Base-by-base conservation (phyloP, 805 yeast genomes). In the Ogataea glucozyma region DNA sequence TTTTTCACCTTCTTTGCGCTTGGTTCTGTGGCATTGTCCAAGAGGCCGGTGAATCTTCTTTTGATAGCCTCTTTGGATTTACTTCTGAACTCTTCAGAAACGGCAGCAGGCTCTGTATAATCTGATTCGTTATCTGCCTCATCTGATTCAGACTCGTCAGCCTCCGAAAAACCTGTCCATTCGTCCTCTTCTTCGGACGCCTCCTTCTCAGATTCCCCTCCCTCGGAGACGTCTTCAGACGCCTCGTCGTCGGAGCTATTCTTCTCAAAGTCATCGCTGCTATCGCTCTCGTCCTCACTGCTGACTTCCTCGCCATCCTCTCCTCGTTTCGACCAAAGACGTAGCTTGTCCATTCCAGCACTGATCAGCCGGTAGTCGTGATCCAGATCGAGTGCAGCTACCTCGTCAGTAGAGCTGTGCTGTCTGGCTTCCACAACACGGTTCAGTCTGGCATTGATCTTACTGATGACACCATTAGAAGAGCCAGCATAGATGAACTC, bases 301-400 rank as follows among this genome's bases (percentile, higher is more conserved):
- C 57, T 68, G 0, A 52, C 64, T 1, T 46, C 56, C 11, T 39
- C 55, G 6, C 44, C 54, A 1, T 43, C 49, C 6, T 53, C 56
- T 2, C 41, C 41, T 3, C 43, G 53, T 21, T 63, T 67, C 9
- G 75, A 70, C 98, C 98, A 91, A 5, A 91, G 69, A 53, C 82
- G 84, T 44, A 91, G 67, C 20, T 74, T 71, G 35, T 86, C 91
- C 89, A 90, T 84, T 16, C 96, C 93, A 5, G 85, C 88, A 60
- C 86, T 81, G 3, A 86, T 78, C 41, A 89, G 67, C 46, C 96
- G 75, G 57, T 88, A 93, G 43, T 84, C 85, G 51, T 61, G 79
- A 61, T 91, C 99, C 41, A 88, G 69, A 58, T 89, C 97, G 49
- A 91, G 67, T 32, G 75, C 72, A 0, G 78, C 73, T 2, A 88